Base-by-base conservation (phyloP, 139 green algal genomes). In the Picochlorum sp. region DNA sequence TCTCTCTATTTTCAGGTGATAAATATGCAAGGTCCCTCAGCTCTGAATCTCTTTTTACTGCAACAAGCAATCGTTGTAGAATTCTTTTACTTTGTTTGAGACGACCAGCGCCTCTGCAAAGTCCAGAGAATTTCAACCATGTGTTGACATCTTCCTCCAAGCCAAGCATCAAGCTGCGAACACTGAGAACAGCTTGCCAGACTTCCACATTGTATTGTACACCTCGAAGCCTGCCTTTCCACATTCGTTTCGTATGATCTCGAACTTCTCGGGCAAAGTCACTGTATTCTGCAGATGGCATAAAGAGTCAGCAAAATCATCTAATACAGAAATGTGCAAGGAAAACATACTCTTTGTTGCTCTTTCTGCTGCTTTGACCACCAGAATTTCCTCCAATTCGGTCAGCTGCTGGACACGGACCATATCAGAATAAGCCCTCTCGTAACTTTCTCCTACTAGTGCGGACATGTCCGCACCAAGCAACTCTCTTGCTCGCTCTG, bases 391-490 rank as follows among this genome's bases (percentile, higher is more conserved):
- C 66, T 97, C 94, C 26, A 99, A 76, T 80, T 99, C 94, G 5
- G 89, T 83, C 31, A 98, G 82, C 85, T 99, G 94, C 83, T 99
- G 94, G 57, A 96, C 87, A 6, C 93, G 83, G 45, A 88, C 86
- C 83, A 98, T 94, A 76, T 95, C 85, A 3, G 76, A 83, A 69
- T 99, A 99, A 1, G 94, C 90, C 4, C 94, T 77, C 73, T 98
- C 93, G 67, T 99, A 99, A 67, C 76, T 91, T 79, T 98, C 94
- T 1, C 88, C 80, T 41, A 97, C 87, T 52, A 98, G 78, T 11
- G 93, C 94, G 2, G 94, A 84, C 59, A 99, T 85, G 47, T 99
- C 93, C 4, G 86, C 86, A 28, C 79, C 83, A 58, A 99, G 85
- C 57, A 94, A 78, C 41, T 95, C 90, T 20, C 92, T 79, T 6